phyloP scores from a whole-genome alignment of 2,329 filamentous ascomycete species.

The Xylaria sp. region DNA sequence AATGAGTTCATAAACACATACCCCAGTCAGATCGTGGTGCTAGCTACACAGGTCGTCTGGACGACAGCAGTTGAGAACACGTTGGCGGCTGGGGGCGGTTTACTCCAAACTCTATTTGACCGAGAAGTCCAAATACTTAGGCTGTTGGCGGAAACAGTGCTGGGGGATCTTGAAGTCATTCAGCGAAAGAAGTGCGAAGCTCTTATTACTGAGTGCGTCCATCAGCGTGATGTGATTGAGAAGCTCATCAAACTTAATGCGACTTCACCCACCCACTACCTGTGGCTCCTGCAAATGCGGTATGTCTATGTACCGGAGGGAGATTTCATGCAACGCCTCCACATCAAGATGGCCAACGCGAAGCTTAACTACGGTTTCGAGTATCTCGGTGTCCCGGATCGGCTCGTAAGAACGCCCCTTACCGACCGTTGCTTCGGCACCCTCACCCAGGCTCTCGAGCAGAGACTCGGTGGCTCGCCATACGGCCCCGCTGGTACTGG shows the following conservation, averaged over 20 bases:
- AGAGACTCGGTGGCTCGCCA: conserved; percentile 93
- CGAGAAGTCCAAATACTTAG: conserved; percentile 86
- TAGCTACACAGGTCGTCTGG: conserved; percentile 94
- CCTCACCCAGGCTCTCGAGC: conserved; percentile 92
- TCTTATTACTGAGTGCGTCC: conserved; percentile 97
- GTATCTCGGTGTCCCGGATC: conserved; percentile 94
- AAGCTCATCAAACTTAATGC: conserved; percentile 83
- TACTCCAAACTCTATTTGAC: conserved; percentile 76
- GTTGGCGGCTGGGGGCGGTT: conserved; percentile 75
- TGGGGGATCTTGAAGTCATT: conserved; percentile 87
- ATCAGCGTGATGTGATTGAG: conserved; percentile 93
- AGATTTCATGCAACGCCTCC: conserved; percentile 82
- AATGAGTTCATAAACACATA: conserved; percentile 84
- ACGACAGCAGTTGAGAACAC: conserved; percentile 85
- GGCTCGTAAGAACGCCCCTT: conserved; percentile 93
- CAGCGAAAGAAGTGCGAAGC: conserved; percentile 97
- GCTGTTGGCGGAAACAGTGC: conserved; percentile 85
- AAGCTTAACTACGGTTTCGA: conserved; percentile 97
- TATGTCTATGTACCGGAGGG: conserved; percentile 87
- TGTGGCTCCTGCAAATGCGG: conserved; percentile 97
- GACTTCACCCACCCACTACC: conserved; percentile 78
- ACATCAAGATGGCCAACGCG: conserved; percentile 97
- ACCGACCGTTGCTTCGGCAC: conserved; percentile 99
- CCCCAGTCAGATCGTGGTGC: conserved; percentile 93
- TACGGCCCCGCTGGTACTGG: conserved; percentile 98